Evolutionary conservation across 169 alveolate genomes (phyloP), one percentile per base, ranked within the genome.

Genomic region (Eimeria praecox): DNA sequence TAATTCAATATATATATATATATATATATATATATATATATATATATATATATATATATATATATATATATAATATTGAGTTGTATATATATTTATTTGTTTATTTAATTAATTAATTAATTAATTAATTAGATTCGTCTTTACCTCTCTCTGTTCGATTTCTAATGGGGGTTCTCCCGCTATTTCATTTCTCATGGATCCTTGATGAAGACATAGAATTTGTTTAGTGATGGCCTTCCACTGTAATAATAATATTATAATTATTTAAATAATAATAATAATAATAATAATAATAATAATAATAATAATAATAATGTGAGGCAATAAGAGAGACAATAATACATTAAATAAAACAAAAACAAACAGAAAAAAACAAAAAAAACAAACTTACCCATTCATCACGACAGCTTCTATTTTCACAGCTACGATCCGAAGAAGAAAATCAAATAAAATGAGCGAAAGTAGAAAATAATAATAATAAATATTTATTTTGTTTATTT

Each of bases 91-190:
- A 38, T 38, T 8, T 71, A 12, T 38, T 8, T 49, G 12, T 49
- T 8, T 49, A 49, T 49, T 5, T 8, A 12, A 5, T 8, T 49
- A 49, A 49, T 49, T 8, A 49, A 49, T 49, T 49, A 49, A 49
- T 12, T 49, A 59, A 1, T 5, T 12, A 20, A 52, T 12, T 0
- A 12, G 18, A 1, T 52, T 52, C 18, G 9, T 52, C 62, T 1
- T 64, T 33, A 95, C 96, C 66, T 83, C 64, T 8, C 94, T 59
- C 38, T 95, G 92, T 95, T 95, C 96, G 14, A 85, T 94, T 49
- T 95, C 96, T 10, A 89, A 52, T 2, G 96, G 90, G 27, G 96
- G 96, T 27, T 86, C 96, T 0, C 96, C 96, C 3, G 96, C 94
- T 24, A 89, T 90, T 71, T 95, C 96, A 6, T 95, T 95, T 62